phyloP scores from a whole-genome alignment of 2,329 filamentous ascomycete species.

The Colletotrichum sidae region DNA sequence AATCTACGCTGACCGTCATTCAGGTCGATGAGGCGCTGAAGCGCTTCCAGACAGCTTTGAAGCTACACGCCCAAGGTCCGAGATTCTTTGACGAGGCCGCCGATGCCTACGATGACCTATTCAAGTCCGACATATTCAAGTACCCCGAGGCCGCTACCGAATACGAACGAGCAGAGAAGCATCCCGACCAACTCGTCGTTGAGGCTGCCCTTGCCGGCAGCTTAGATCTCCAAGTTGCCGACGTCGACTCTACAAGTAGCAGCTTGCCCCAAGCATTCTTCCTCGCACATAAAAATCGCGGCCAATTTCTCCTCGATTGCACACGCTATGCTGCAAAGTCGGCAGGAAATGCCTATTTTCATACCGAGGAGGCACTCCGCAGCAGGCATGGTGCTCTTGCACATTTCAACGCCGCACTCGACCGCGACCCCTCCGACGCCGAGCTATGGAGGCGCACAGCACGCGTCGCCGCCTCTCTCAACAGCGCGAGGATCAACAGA shows the following conservation, averaged over 20 bases:
- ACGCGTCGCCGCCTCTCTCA: conserved; percentile 68
- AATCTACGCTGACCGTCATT: background rate
- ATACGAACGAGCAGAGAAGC: conserved; percentile 76
- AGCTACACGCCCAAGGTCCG: conserved; percentile 89
- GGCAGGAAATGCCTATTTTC: conserved; percentile 46
- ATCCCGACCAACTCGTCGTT: conserved; percentile 61
- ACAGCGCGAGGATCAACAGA: conserved; percentile 66
- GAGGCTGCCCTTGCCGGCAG: conserved; percentile 62
- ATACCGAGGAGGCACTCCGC: conserved; percentile 49
- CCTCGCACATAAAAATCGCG: conserved; percentile 94
- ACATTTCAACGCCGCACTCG: conserved; percentile 69
- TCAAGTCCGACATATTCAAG: conserved; percentile 92
- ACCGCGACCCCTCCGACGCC: conserved; percentile 75
- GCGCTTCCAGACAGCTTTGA: conserved; percentile 90
- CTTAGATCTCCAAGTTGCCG: conserved; percentile 68
- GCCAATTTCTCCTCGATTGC: conserved; percentile 87
- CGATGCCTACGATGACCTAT: conserved; percentile 85
- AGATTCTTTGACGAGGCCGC: conserved; percentile 79
- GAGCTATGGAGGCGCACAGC: conserved; percentile 73
- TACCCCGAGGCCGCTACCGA: conserved; percentile 90
- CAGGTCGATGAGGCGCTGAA: conserved; percentile 95
- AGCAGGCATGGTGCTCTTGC: conserved; percentile 61
- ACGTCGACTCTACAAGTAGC: conserved; percentile 80
- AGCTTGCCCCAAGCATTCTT: conserved; percentile 91
- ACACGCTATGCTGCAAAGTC: conserved; percentile 65